phyloP scores from a whole-genome alignment of 805 yeast species.

The Tanozyma kutaoensis region DNA sequence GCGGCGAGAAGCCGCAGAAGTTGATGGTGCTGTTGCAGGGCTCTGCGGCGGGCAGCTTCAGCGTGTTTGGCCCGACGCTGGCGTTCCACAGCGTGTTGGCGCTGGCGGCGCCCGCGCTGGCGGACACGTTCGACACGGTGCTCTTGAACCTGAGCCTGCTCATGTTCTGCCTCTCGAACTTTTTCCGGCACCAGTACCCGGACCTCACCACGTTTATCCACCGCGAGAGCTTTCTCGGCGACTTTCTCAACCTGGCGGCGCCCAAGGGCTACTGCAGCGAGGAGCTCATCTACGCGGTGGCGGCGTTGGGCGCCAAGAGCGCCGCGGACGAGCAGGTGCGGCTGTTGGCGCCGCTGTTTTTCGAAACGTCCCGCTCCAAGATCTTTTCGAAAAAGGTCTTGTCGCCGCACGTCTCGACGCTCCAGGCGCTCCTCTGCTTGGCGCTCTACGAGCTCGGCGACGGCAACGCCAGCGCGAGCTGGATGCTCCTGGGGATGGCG shows the following conservation, averaged over 20 bases:
- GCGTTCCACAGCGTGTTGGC: conserved; percentile 7
- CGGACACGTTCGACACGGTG: conserved; percentile 1
- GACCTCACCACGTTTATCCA: conserved; percentile 8
- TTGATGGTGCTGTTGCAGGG: conserved; percentile 7
- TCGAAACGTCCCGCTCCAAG: conserved; percentile 5
- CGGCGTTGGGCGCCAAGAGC: conserved; percentile 9
- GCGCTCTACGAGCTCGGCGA: conserved; percentile 8
- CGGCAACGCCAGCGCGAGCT: conserved; percentile 8
- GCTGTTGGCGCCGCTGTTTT: conserved; percentile 4
- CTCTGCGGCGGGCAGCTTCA: conserved; percentile 6
- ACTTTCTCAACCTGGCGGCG: conserved; percentile 4
- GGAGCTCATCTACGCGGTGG: conserved; percentile 8
- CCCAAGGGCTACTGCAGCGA: conserved; percentile 7
- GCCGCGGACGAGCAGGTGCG: conserved; percentile 2
- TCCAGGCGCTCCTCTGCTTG: conserved; percentile 8
- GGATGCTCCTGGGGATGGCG: conserved; percentile 11
- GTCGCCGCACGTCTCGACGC: conserved; percentile 6
- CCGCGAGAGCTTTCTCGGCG: conserved; percentile 8
- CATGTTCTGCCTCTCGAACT: conserved; percentile 3
- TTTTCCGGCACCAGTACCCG: conserved; percentile 8
- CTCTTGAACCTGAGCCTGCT: conserved; percentile 4
- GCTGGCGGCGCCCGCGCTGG: conserved; percentile 1
- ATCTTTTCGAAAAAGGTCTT: conserved; percentile 5
- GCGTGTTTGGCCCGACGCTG: conserved; percentile 8
- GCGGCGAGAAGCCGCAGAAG: conserved; percentile 1